Evolutionary conservation across 1,284 basidiomycete genomes (phyloP), one percentile per base, ranked within the genome.

Genomic region (Coniferiporia weirii): DNA sequence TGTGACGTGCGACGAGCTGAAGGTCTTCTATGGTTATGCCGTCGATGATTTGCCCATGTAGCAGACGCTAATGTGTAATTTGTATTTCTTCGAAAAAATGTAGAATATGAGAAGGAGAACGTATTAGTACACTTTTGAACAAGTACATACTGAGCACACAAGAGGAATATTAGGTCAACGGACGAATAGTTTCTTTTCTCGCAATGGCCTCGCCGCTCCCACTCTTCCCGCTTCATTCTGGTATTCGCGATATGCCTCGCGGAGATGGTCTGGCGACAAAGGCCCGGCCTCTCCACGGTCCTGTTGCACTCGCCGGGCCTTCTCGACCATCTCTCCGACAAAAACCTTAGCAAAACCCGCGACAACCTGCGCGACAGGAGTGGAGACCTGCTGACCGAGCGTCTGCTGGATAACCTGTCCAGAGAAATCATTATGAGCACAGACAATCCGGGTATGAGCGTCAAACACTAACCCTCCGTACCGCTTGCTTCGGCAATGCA

Each of bases 311-410:
- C 79, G 77, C 20, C 91, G 87, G 19, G 91, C 93, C 75, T 89
- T 88, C 70, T 95, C 93, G 19, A 95, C 83, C 4, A 95, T 91
- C 71, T 95, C 93, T 1, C 93, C 93, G 8, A 96, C 91, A 66
- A 96, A 96, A 1, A 95, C 91, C 69, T 96, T 96, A 17, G 82
- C 82, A 59, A 95, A 91, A 66, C 93, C 93, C 6, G 92, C 89
- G 0, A 95, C 87, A 38, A 95, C 85, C 67, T 94, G 91, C 1
- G 92, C 87, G 0, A 95, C 89, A 13, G 91, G 89, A 64, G 89
- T 85, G 3, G 90, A 92, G 4, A 91, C 90, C 64, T 92, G 89
- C 60, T 90, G 84, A n/a, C 87, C 87, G 0, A 88, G 76, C 0
- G 85, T 83, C 70, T 91, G 89, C 69, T 94, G 93, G 63, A 95